Percentiles rank a stretch among this genome's conserved stretches.
Conservation (phyloP, 495 filamentous ascomycete genomes). For the Neurospora sp. region DNA sequence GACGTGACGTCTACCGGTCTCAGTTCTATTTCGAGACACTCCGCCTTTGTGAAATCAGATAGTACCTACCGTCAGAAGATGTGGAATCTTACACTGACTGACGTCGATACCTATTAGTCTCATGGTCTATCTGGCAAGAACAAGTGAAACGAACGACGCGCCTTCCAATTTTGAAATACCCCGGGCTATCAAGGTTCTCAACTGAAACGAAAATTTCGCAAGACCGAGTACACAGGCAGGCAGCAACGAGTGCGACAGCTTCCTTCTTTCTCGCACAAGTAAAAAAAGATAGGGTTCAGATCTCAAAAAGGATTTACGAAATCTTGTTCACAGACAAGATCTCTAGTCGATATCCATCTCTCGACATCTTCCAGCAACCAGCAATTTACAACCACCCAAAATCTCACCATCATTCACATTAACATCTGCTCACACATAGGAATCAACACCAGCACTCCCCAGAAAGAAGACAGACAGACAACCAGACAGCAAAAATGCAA, state of each 20-base stretch:
- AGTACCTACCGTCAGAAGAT: neutral
- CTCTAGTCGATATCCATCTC: too few species aligned
- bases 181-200: neutral
- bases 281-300: neutral
- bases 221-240: neutral
- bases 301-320: too few species aligned
- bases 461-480: neutral
- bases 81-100: neutral
- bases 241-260: neutral
- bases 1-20: neutral
- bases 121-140: neutral
- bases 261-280: neutral
- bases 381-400: neutral
- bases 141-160: neutral
- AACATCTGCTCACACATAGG: neutral
- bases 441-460: neutral
- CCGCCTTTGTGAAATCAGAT: neutral
- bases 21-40: neutral
- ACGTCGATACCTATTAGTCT: neutral
- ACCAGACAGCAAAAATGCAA: too few species aligned
- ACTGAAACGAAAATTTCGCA: neutral
- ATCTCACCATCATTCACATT: neutral
- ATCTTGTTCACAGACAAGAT: too few species aligned
- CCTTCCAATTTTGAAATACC: neutral
- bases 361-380: neutral